phyloP scores from a whole-genome alignment of 2,329 filamentous ascomycete species.

The Seiridium unicorne region DNA sequence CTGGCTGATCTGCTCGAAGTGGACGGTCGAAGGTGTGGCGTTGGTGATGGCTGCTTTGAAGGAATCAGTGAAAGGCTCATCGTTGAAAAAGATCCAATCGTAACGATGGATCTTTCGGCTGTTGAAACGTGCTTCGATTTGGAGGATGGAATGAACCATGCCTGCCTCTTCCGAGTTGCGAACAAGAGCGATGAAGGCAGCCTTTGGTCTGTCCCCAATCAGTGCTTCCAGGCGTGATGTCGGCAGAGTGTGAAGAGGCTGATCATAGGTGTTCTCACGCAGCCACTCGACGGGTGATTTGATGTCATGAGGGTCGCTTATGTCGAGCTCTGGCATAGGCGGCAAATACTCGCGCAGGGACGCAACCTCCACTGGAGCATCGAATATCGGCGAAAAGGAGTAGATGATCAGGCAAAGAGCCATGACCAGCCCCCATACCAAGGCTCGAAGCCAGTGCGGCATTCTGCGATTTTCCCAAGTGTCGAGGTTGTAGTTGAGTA shows the following conservation, averaged over 20 bases:
- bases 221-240: conserved; percentile 15
- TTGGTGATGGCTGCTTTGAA: conserved; percentile 70
- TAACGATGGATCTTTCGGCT: conserved; percentile 70
- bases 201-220: conserved; percentile 27
- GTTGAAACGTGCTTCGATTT: conserved; percentile 78
- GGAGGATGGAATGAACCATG: conserved; percentile 67
- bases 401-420: no score
- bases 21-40: conserved; percentile 67
- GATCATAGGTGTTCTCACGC: conserved; percentile 21
- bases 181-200: conserved; percentile 63
- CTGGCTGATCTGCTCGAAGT: conserved; percentile 70
- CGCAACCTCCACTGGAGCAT: no score
- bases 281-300: conserved; percentile 23
- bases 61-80: conserved; percentile 72
- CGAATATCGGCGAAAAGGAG: no score
- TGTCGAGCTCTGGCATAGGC: no score
- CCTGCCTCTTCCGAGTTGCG: conserved; percentile 68
- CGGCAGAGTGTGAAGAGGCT: conserved; percentile 14
- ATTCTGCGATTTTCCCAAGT: no score
- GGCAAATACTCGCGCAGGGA: no score
- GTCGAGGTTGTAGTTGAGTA: no score
- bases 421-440: no score
- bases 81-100: conserved; percentile 87
- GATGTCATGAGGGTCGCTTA: no score
- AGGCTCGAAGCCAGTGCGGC: no score